Conservation (phyloP, 2,329 filamentous ascomycete species). For the Fusarium coffeatum region DNA sequence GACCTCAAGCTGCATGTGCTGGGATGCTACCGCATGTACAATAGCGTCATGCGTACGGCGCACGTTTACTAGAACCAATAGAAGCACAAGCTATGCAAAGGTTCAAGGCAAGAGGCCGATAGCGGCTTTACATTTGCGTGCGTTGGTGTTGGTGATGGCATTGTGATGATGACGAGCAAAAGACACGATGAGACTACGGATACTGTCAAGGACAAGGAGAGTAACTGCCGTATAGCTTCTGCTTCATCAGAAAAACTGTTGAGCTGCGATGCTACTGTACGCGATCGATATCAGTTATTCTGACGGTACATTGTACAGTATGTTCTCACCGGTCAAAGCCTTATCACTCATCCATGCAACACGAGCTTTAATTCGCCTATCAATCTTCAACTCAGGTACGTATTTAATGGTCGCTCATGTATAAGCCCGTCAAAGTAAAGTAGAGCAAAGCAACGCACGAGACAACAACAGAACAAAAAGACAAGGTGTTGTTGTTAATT, state of each 20-base stretch:
- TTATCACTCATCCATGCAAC: constrained; percentile 23
- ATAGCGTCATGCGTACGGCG: constrained; percentile 44
- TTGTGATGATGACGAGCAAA: constrained; percentile 30
- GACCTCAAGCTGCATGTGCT: constrained; percentile 6
- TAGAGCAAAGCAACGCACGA: constrained; percentile 12
- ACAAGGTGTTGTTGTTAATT: constrained; percentile 1
- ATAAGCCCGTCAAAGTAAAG: not conserved
- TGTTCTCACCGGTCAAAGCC: constrained; percentile 32
- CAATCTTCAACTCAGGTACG: constrained; percentile 1
- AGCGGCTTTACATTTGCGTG: constrained; percentile 33
- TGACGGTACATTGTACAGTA: not conserved
- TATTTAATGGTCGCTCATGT: not conserved
- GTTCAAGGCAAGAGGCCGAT: constrained; percentile 36
- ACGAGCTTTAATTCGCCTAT: constrained; percentile 6
- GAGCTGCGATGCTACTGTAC: constrained; percentile 16
- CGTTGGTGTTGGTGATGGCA: constrained; percentile 25
- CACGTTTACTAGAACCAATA: constrained; percentile 33
- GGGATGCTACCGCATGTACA: constrained; percentile 38
- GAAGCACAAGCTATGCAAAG: constrained; percentile 24
- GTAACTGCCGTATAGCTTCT: not conserved
- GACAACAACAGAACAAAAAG: constrained; percentile 14
- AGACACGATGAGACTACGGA: not conserved
- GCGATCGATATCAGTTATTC: constrained; percentile 9
- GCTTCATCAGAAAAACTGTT: constrained; percentile 12
- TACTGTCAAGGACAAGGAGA: not conserved